Percentiles rank a stretch among this genome's conserved stretches.
phyloP scores from a whole-genome alignment of 441 rosid species.

The Pelargonium cotyledonis region DNA sequence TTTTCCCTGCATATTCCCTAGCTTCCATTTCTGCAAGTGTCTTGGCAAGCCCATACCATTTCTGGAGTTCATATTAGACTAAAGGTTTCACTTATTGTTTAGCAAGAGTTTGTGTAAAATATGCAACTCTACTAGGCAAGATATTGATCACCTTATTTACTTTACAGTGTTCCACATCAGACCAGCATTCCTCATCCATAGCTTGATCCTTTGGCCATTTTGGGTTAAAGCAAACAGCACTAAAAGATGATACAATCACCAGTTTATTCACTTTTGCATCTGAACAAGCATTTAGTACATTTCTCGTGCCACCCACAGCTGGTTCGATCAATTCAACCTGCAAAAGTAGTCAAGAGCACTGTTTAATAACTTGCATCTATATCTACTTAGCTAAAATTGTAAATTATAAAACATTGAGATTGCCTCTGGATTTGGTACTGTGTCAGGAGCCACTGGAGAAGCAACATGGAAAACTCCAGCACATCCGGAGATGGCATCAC shows the following conservation, averaged over 20 bases:
- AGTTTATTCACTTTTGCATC: slow-evolving; percentile 37
- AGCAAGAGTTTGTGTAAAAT: too few relatives aligned
- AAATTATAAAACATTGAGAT: too few relatives aligned
- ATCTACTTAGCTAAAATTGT: too few relatives aligned
- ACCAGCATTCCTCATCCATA: slow-evolving; percentile 35
- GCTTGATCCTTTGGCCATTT: slow-evolving; percentile 32
- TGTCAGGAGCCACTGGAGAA: slow-evolving; percentile 25
- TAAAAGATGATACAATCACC: slow-evolving; percentile 36
- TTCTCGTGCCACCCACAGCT: slow-evolving; percentile 31
- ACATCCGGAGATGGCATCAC: slow-evolving; percentile 37
- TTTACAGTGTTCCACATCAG: slow-evolving; percentile 26
- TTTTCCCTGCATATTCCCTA: slow-evolving; percentile 29
- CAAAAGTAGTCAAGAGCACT: too few relatives aligned
- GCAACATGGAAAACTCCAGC: slow-evolving; percentile 45
- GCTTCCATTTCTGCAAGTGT: slow-evolving; percentile 39
- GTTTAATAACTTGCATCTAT: too few relatives aligned
- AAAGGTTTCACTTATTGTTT: too few relatives aligned
- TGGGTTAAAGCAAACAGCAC: slow-evolving; percentile 30
- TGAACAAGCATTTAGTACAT: slow-evolving; percentile 37
- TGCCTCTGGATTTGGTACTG: slow-evolving; percentile 35
- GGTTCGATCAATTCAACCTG: slow-evolving; percentile 37
- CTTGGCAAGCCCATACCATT: slow-evolving; percentile 31
- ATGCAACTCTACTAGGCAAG: too few relatives aligned
- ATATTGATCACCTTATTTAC: slow-evolving; percentile 24
- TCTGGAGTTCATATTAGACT: slow-evolving; percentile 17